phyloP scores from a whole-genome alignment of 148 eudicot genomes.

The Hydrangea macrophylla region DNA sequence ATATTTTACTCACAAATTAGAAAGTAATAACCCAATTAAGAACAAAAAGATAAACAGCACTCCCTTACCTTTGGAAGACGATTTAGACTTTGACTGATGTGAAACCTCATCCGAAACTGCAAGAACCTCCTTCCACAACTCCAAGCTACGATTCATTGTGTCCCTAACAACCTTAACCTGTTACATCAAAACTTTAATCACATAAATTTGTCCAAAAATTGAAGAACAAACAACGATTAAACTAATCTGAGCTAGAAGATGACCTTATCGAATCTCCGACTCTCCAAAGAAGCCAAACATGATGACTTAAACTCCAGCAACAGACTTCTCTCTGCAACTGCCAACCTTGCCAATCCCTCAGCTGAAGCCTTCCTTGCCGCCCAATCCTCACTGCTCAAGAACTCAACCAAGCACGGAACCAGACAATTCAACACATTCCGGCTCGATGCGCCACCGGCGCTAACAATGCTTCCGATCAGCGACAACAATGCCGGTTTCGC shows the following conservation, averaged over 20 bases:
- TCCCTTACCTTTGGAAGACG: constrained; percentile 65
- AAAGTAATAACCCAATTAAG: not conserved
- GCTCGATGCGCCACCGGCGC: constrained; percentile 34
- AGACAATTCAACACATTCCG: constrained; percentile 29
- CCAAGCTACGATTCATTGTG: constrained; percentile 63
- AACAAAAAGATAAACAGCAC: not conserved
- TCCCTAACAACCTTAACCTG: constrained; percentile 77
- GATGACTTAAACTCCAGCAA: constrained; percentile 29
- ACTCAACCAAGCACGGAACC: constrained; percentile 39
- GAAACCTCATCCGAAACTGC: constrained; percentile 30
- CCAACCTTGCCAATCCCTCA: constrained; percentile 43
- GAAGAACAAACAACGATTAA: not conserved
- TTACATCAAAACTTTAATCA: constrained; percentile 18
- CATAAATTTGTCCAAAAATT: not conserved
- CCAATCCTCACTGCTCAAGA: constrained; percentile 67
- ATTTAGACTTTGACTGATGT: constrained; percentile 32
- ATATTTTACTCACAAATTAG: not conserved
- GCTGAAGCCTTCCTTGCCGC: constrained; percentile 65
- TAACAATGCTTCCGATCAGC: constrained; percentile 46
- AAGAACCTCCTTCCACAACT: constrained; percentile 63
- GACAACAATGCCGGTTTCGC: constrained; percentile 51
- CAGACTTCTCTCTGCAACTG: constrained; percentile 28
- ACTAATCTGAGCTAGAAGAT: not conserved
- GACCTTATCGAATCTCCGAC: constrained; percentile 64
- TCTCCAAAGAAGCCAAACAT: constrained; percentile 50